phyloP scores from a whole-genome alignment of 176 grass and related monocot species.

The Chrysopogon serrulatus region DNA sequence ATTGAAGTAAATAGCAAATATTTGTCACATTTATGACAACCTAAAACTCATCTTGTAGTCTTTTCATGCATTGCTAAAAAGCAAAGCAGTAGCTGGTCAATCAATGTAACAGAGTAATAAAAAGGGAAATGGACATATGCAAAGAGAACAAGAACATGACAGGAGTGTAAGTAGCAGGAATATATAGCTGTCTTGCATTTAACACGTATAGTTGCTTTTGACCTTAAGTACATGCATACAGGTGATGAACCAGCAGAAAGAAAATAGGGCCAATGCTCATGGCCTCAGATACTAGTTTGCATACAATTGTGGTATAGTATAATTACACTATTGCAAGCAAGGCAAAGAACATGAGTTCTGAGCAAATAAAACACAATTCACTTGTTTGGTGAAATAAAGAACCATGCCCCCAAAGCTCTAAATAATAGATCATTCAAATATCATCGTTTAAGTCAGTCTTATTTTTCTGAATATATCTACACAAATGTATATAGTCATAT shows the following conservation, averaged over 20 bases:
- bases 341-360: not conserved
- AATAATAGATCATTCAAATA: not conserved
- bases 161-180: not conserved
- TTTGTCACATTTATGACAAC: not conserved
- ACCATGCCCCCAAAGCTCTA: not conserved
- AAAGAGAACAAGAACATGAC: not conserved
- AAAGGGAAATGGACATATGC: not conserved
- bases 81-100: not conserved
- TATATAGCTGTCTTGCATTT: not conserved
- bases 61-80: not conserved
- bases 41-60: not conserved
- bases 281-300: not conserved
- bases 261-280: not conserved
- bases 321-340: not conserved
- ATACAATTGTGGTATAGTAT: not conserved
- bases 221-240: not conserved
- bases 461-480: not conserved
- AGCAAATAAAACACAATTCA: not conserved
- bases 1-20: not conserved
- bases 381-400: not conserved
- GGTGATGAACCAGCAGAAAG: not conserved
- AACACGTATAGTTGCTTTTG: not conserved
- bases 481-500: not conserved
- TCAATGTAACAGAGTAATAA: not conserved
- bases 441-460: not conserved